Base-by-base conservation (phyloP, 2,329 filamentous ascomycete species). In the Aspergillus sp. region DNA sequence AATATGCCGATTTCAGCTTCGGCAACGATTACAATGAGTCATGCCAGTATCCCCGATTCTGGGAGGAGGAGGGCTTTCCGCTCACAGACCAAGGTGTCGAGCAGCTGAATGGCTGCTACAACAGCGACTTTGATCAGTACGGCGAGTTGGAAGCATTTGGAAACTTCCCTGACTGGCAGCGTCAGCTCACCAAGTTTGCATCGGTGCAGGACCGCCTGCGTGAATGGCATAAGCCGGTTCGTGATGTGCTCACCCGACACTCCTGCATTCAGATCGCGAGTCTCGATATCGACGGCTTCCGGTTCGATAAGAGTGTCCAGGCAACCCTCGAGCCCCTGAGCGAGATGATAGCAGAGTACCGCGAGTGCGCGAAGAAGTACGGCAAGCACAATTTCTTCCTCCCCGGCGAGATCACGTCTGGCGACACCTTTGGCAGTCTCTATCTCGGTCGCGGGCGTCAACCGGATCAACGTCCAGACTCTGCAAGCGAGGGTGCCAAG, bases 271-370 rank as follows among this genome's bases (percentile, higher is more conserved):
- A 84, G 33, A 86, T 89, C 55, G 71, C 77, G 23, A 82, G 81
- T 60, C 76, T 89, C n/a, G 86, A 88, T 64, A 82, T 89, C 55
- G 86, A 89, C 65, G 86, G 85, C 0, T 87, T 85, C 66, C 82
- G 86, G 55, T 86, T 87, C 70, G 86, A 89, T 72, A 89, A 89
- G 70, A 86, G 84, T 2, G 82, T 84, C 15, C 85, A 87, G 64
- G 80, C 84, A 12, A 87, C 86, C 0, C 79, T 87, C 5, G 86
- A 88, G 65, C 80, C 84, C 1, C 77, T 86, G 57, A 84, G 79
- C 5, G 79, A 83, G 44, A 87, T 84, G 68, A 84, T 83, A 19
- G 73, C 77, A 19, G 78, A 79, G 7, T 82, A 87, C 65, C 78
- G 86, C 35, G 73, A 81, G 43, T 88, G 86, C 67, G 86, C 86